Conservation (phyloP, 345 rosid genomes). For the Anacardium occidentale region DNA sequence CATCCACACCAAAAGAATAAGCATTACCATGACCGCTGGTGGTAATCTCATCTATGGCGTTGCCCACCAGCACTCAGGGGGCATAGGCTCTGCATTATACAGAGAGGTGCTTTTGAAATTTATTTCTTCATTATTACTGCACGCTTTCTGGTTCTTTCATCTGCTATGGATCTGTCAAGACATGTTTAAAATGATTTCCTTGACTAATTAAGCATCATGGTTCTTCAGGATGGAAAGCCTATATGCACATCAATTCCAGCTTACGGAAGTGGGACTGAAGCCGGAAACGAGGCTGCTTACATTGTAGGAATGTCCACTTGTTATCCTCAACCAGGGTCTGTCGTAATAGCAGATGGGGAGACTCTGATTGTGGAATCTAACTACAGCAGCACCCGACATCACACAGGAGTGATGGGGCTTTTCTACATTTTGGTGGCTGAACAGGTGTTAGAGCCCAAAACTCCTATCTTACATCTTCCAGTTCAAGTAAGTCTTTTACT, state of each 20-base stretch:
- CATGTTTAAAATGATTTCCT: too few species aligned
- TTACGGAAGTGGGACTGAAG: constrained; percentile 75
- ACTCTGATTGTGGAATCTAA: constrained; percentile 58
- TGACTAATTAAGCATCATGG: too few species aligned
- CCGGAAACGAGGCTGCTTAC: constrained; percentile 86
- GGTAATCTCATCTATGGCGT: constrained; percentile 83
- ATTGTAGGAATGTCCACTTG: constrained; percentile 91
- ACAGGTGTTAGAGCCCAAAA: constrained; percentile 32
- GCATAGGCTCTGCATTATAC: constrained; percentile 61
- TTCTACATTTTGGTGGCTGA: constrained; percentile 69
- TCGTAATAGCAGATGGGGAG: constrained; percentile 58
- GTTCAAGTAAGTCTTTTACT: constrained; percentile 34
- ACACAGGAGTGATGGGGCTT: constrained; percentile 87
- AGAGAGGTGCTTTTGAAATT: constrained; percentile 48
- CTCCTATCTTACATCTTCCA: constrained; percentile 8
- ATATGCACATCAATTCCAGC: constrained; percentile 56
- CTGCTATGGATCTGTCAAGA: too few species aligned
- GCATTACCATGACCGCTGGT: constrained; percentile 52
- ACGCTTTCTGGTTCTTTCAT: not conserved
- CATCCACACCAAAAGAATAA: constrained; percentile 46
- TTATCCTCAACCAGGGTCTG: constrained; percentile 65
- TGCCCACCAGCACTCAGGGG: constrained; percentile 81
- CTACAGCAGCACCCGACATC: constrained; percentile 48
- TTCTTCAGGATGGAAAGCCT: constrained; percentile 50
- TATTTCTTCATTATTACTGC: not conserved